Evolutionary conservation across 2,329 filamentous ascomycete genomes (phyloP), one percentile per base, ranked within the genome.

Genomic region (Byssoonygena ceratinophila): DNA sequence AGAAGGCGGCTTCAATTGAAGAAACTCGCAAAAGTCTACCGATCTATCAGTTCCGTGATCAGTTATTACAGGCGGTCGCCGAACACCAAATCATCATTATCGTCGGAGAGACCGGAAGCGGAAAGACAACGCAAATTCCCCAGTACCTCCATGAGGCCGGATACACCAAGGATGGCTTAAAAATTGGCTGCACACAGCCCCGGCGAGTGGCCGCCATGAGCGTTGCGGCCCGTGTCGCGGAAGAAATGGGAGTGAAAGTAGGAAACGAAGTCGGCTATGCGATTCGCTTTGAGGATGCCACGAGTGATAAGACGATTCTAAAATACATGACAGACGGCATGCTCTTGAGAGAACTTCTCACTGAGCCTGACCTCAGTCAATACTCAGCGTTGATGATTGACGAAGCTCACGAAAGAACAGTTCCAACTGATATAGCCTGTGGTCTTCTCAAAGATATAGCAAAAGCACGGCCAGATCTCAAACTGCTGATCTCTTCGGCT

Each of bases 321-420:
- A 94, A 95, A 68, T 97, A 95, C 69, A 91, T 94, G 85, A 98
- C 92, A 0, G 92, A 98, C 63, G 92, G 92, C 65, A 94, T 97
- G 85, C 74, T 97, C 36, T 74, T 97, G 27, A 79, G 89, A 64
- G 88, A 95, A 65, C 85, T 96, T 58, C 80, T 96, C 71, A 91
- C 87, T 0, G 88, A 94, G 62, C 90, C 91, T 0, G 83, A 91
- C 59, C 73, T 97, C 4, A 79, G 81, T 1, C 82, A 81, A 14
- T 97, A 97, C 61, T 86, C 87, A 4, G 87, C 84, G 11, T 71
- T 98, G 57, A 96, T 98, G 84, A 91, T 98, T 53, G 92, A 98
- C 65, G 92, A 98, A 67, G 92, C 92, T 0, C 92, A 98, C 78
- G 92, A 98, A 66, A 78, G 92, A 59, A 95, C 88, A 0, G 78